Percentiles rank a stretch among this genome's conserved stretches.
Evolutionary conservation across 441 rosid genomes (phyloP).

Genomic region (Capsella rubella): DNA sequence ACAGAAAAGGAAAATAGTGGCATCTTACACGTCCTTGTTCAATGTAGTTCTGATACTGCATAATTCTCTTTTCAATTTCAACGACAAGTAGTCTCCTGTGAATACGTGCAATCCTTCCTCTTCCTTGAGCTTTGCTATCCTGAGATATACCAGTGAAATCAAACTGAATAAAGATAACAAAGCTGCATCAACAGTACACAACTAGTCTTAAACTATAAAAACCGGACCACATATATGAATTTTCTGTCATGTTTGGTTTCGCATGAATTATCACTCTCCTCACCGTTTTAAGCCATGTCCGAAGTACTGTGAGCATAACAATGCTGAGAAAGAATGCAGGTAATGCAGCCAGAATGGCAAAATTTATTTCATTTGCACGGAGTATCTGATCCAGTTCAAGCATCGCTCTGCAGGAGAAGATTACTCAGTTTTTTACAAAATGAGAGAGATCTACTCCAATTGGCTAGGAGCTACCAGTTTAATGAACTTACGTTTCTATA

Average conservation of each 20-base stretch:
- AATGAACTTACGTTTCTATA: conserved; percentile 82
- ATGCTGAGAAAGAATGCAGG: conserved; percentile 88
- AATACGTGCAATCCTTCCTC: conserved; percentile 84
- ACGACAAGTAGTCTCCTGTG: conserved; percentile 87
- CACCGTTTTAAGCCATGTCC: conserved; percentile 86
- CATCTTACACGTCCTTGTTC: conserved; percentile 84
- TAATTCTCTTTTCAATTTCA: conserved; percentile 85
- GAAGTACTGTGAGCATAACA: conserved; percentile 63
- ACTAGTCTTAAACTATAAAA: conserved; percentile 21
- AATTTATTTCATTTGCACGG: conserved; percentile 97
- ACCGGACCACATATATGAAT: conserved; percentile 23
- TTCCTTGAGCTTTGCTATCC: conserved; percentile 94
- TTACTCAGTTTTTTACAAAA: conserved; percentile 38
- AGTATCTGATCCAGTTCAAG: conserved; percentile 97
- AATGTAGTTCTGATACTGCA: conserved; percentile 73
- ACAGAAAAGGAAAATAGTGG: not conserved
- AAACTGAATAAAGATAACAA: conserved; percentile 24
- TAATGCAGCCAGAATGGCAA: conserved; percentile 93
- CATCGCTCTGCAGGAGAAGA: conserved; percentile 75
- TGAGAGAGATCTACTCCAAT: conserved; percentile 33
- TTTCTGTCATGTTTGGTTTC: conserved; percentile 16
- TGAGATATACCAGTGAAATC: conserved; percentile 40
- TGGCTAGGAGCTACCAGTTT: conserved; percentile 32
- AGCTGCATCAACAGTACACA: conserved; percentile 22
- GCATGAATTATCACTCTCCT: conserved; percentile 18